Conservation (phyloP, 805 yeast genomes). For the Kregervanrija pseudodelftensis region DNA sequence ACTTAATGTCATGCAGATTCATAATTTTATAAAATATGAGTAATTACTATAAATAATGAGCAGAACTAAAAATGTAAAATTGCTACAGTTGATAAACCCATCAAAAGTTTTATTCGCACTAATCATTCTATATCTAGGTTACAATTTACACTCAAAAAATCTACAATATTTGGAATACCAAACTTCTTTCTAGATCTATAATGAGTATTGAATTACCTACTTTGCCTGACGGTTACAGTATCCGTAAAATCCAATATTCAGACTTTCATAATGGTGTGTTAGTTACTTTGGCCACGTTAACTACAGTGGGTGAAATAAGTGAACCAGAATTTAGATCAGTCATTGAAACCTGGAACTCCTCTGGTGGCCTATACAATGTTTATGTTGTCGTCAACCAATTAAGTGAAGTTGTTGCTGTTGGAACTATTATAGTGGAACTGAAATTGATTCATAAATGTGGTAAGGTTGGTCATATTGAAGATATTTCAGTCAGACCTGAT, state of each 20-base stretch:
- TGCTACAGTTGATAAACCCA: too few relatives aligned
- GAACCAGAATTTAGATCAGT: slow-evolving; percentile 41
- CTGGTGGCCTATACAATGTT: slow-evolving; percentile 53
- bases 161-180: too few relatives aligned
- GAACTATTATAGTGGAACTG: slow-evolving; percentile 70
- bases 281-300: slow-evolving; percentile 57
- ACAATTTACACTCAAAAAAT: too few relatives aligned
- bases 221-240: slow-evolving; percentile 56
- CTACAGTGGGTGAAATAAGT: slow-evolving; percentile 75
- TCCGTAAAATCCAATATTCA: slow-evolving; percentile 46
- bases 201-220: background rate
- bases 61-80: too few relatives aligned
- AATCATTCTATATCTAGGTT: too few relatives aligned
- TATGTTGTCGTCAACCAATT: slow-evolving; percentile 53
- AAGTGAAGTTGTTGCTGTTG: slow-evolving; percentile 69
- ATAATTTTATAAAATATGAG: too few relatives aligned
- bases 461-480: slow-evolving; percentile 89
- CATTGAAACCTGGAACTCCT: slow-evolving; percentile 50
- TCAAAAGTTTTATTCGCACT: too few relatives aligned
- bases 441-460: slow-evolving; percentile 84
- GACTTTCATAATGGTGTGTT: slow-evolving; percentile 64
- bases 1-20: background rate
- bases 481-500: slow-evolving; percentile 66
- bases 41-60: too few relatives aligned
- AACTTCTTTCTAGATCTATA: too few relatives aligned